Evolutionary conservation across 441 rosid species (phyloP), one percentile per base, ranked within the genome.

Genomic region (Francoa sonchifolia): DNA sequence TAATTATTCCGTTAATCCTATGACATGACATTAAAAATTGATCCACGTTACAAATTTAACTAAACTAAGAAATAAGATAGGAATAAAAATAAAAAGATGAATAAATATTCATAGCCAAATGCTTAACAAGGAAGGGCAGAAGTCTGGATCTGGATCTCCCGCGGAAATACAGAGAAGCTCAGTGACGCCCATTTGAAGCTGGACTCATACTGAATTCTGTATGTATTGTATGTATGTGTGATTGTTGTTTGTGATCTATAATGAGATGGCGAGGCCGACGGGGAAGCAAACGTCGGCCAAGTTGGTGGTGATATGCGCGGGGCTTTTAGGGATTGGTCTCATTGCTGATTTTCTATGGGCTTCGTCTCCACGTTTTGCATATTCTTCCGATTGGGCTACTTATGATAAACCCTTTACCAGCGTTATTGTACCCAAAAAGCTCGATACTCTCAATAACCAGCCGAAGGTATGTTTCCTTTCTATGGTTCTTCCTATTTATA

Each of bases 261-360:
- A 35, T 11, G 54, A 44, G 43, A 76, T 81, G 95, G 77, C 21
- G 57, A 67, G 92, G 52, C 52, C 47, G 19, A 29, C 53, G 10
- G 80, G 68, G 52, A 85, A 76, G 66, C 79, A 54, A 44, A 63
- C 45, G 34, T 72, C 63, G 17, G 54, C 74, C 20, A 51, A 60
- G 30, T 61, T 72, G 54, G 64, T 72, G 39, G 19, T 79, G 43
- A 51, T 52, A n/a, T 68, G 68, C 44, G 61, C 77, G 21, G 51
- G 50, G 12, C 52, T 79, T 34, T 17, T 89, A 36, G 81, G 80
- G 7, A 41, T 65, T 18, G 89, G 82, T 18, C 69, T 86, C 15
- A 17, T 86, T 28, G 77, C 78, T 3, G 77, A 80, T 63, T 76
- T 72, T 42, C 52, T 80, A 6, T 81, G 96, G 95, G 95, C 88